phyloP scores from a whole-genome alignment of 176 grass and related monocot species.

The Oryza coarctata region DNA sequence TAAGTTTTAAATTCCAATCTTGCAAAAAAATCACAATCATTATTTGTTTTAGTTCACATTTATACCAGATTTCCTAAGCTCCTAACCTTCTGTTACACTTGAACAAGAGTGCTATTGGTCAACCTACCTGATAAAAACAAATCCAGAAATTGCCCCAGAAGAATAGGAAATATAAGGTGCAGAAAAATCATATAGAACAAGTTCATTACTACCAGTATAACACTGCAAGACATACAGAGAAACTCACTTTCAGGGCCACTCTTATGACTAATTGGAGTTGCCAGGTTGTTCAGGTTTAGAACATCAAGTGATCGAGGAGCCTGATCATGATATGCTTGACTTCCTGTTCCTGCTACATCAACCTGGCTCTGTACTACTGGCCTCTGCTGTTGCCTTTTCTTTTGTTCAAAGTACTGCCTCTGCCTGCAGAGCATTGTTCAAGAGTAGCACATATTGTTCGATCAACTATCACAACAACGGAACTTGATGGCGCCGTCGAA shows the following conservation, averaged over 20 bases:
- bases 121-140: not conserved
- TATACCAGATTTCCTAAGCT: not conserved
- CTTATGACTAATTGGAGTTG: conserved; percentile 38
- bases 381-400: conserved; percentile 66
- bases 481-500: conserved; percentile 8
- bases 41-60: not conserved
- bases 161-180: conserved; percentile 1
- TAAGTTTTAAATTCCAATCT: too few species aligned
- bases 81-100: not conserved
- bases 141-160: conserved; percentile 20
- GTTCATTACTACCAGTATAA: not conserved
- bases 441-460: not conserved
- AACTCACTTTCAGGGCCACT: conserved; percentile 46
- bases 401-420: conserved; percentile 96
- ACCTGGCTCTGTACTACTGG: conserved; percentile 41
- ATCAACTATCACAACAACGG: not conserved
- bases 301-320: conserved; percentile 75
- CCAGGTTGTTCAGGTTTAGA: conserved; percentile 68
- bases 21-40: not conserved
- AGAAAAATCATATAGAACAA: conserved; percentile 19
- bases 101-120: conserved; percentile 7
- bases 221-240: conserved; percentile 15
- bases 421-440: conserved; percentile 51
- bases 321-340: conserved; percentile 37
- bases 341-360: conserved; percentile 16